Conservation (phyloP, 768 basidiomycete genomes). For the Mycena rebaudengoi region DNA sequence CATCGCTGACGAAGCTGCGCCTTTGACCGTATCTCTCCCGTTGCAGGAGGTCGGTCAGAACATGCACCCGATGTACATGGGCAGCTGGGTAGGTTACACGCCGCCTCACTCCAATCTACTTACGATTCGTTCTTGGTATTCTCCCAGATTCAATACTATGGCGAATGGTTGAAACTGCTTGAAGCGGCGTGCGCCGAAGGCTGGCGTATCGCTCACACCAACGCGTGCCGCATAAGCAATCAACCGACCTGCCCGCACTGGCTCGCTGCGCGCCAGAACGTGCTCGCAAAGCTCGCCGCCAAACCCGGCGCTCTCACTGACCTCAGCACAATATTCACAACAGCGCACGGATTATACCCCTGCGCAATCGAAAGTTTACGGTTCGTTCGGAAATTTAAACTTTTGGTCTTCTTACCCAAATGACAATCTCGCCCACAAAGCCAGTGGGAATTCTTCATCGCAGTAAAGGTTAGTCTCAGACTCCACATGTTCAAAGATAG, state of each 20-base stretch:
- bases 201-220: constrained; percentile 26
- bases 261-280: constrained; percentile 24
- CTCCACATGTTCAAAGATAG: too few species aligned
- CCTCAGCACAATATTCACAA: constrained; percentile 23
- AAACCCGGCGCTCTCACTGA: constrained; percentile 23
- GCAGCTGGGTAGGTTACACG: constrained; percentile 20
- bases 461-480: too few species aligned
- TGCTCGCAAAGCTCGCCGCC: constrained; percentile 23
- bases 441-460: constrained; percentile 28
- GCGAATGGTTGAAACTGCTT: constrained; percentile 27
- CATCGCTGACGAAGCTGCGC: constrained; percentile 29
- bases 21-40: constrained; percentile 25
- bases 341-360: constrained; percentile 26
- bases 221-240: constrained; percentile 25
- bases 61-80: constrained; percentile 26
- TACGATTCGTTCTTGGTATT: neutral
- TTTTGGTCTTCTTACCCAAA: too few species aligned
- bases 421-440: too few species aligned
- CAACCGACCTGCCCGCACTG: constrained; percentile 23
- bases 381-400: too few species aligned
- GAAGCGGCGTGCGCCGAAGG: constrained; percentile 22
- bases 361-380: constrained; percentile 27
- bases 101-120: neutral
- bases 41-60: constrained; percentile 21
- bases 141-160: constrained; percentile 19